Conservation (phyloP, 306 rosid species). For the Bauhinia variegata region DNA sequence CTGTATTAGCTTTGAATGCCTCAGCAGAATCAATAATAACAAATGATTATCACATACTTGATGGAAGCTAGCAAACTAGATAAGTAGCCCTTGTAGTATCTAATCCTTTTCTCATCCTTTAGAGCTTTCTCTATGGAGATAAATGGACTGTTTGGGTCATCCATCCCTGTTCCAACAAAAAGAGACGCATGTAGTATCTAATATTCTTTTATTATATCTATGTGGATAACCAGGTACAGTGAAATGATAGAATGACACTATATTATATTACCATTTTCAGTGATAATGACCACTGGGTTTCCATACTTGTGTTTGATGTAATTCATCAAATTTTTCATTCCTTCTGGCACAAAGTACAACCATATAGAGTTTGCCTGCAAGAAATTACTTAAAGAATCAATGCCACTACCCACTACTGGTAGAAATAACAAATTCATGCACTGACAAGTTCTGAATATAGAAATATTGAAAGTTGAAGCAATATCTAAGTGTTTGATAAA, state of each 20-base stretch:
- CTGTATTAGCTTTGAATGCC: neutral
- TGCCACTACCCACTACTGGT: too few relatives aligned
- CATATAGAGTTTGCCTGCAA: conserved; percentile 65
- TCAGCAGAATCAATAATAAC: neutral
- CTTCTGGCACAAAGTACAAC: conserved; percentile 63
- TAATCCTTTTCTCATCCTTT: conserved; percentile 63
- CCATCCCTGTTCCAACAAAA: conserved; percentile 49
- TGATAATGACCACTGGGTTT: conserved; percentile 57
- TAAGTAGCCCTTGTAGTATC: conserved; percentile 58
- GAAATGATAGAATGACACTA: too few relatives aligned
- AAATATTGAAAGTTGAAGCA: too few relatives aligned
- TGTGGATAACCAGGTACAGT: too few relatives aligned
- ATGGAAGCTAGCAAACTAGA: conserved; percentile 55
- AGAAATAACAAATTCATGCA: too few relatives aligned
- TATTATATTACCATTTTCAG: conserved; percentile 75
- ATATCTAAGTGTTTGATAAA: too few relatives aligned
- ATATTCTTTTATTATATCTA: too few relatives aligned
- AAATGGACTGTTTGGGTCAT: conserved; percentile 47
- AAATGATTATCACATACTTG: neutral
- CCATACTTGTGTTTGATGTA: conserved; percentile 59
- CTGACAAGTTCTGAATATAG: too few relatives aligned
- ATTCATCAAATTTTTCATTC: conserved; percentile 59
- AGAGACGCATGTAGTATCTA: too few relatives aligned
- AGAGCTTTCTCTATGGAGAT: conserved; percentile 51
- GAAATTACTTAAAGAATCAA: too few relatives aligned